These are phyloP conservation scores for Houttuynia cordata DNA, from an alignment of 164 flowering plant genomes.

Conservation along the genomic window DNA sequence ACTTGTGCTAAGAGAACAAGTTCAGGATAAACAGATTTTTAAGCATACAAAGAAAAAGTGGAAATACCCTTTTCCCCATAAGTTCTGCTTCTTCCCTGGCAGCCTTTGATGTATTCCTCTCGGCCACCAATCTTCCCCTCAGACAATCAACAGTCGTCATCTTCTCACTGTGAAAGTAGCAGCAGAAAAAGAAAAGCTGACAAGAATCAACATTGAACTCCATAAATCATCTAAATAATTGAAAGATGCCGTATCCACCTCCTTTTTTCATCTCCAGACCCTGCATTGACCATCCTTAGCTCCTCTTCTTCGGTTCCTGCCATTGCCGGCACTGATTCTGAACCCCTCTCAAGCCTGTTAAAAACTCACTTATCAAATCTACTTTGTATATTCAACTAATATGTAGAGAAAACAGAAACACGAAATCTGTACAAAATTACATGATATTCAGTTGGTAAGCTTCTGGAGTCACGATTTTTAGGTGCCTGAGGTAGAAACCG, in stretches of 20 bases:
- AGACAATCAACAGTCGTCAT: slow-evolving; percentile 58
- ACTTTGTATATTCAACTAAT: background rate
- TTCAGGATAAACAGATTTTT: background rate
- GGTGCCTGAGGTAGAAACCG: no score
- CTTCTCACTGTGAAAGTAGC: slow-evolving; percentile 26
- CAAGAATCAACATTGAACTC: background rate
- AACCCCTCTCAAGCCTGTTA: slow-evolving; percentile 4
- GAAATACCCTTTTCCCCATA: slow-evolving; percentile 43
- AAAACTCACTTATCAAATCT: background rate
- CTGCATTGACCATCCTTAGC: slow-evolving; percentile 12
- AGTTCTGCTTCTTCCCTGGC: slow-evolving; percentile 52
- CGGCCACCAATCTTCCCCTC: slow-evolving; percentile 78
- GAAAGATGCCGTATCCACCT: slow-evolving; percentile 22
- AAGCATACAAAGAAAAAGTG: background rate
- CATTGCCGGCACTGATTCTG: background rate
- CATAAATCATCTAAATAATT: background rate
- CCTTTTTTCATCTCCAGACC: slow-evolving; percentile 18
- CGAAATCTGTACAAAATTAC: background rate
- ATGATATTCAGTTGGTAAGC: no score
- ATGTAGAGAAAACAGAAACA: no score
- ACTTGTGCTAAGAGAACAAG: background rate
- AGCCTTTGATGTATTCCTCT: slow-evolving; percentile 55
- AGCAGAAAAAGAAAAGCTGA: slow-evolving; percentile 2
- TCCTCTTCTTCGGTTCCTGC: slow-evolving; percentile 2
- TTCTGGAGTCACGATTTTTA: no score